phyloP scores from a whole-genome alignment of 148 eudicot species.

The Vaccinium macrocarpon region DNA sequence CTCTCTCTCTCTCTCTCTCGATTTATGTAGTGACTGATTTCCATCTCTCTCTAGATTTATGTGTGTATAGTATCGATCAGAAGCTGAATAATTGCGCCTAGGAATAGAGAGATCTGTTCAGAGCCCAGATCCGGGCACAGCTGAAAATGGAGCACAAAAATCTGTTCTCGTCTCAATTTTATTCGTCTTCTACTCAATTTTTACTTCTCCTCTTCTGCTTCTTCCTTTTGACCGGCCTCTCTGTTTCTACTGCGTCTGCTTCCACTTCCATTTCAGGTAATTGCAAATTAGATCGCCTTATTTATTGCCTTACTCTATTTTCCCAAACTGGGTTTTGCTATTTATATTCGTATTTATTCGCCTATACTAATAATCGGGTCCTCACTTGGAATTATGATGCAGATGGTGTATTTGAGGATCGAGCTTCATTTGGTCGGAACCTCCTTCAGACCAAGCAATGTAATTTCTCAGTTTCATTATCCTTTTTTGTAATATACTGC shows the following conservation, averaged over 20 bases:
- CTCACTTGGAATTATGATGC: background rate
- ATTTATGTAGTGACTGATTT: background rate
- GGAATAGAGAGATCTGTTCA: background rate
- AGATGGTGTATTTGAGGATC: conserved; percentile 36
- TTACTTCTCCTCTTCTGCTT: background rate
- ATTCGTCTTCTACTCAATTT: background rate
- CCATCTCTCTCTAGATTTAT: background rate
- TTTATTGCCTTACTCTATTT: background rate
- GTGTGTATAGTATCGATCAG: background rate
- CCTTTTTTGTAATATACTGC: background rate
- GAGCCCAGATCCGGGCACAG: background rate
- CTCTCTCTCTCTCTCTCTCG: background rate
- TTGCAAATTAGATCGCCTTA: background rate
- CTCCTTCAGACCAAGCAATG: conserved; percentile 47
- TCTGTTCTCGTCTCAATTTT: background rate
- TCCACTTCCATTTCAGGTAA: conserved; percentile 33
- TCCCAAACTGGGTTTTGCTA: background rate
- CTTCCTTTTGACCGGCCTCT: conserved; percentile 6
- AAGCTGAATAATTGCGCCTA: background rate
- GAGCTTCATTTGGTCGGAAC: conserved; percentile 32
- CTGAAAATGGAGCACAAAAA: conserved; percentile 6
- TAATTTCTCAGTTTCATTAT: background rate
- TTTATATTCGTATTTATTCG: background rate
- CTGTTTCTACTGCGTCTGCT: conserved; percentile 21
- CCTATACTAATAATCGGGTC: background rate